Base-by-base conservation (phyloP, 2,329 filamentous ascomycete species). In the Sporothrix sp. region DNA sequence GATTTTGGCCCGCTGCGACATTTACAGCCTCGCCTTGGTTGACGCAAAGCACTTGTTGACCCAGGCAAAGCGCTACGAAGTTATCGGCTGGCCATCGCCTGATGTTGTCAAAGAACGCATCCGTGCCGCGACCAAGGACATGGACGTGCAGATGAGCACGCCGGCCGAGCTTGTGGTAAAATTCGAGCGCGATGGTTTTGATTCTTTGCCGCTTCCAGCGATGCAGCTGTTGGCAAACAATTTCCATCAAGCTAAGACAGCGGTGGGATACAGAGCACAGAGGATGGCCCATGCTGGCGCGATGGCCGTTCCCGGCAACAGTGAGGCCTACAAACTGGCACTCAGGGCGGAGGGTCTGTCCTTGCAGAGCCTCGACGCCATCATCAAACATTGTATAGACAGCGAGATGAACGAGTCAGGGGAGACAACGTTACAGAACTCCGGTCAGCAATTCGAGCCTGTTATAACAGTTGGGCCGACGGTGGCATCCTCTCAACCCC, bases 51-150 rank as follows among this genome's bases (percentile, higher is more conserved):
- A 28, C 23, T 28, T 40, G 23, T 40, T 40, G 38, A 40, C 38
- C 38, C 38, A 40, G 38, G 38, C 38, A 21, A 13, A 40, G 38
- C 38, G 38, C 23, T 40, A 40, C 38, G 23, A 28, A 28, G 28
- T 40, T 18, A 27, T 40, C 38, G 38, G 38, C 38, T 40, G 38
- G 23, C 38, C 38, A 28, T 40, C 38, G 38, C 38, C 38, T 28
- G 38, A 18, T 28, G 38, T 28, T 16, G 38, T 40, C 38, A n/a
- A 40, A 28, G 38, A 40, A 40, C 38, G 37, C 21, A 40, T 40
- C 38, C 38, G 38, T 28, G 38, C 38, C 38, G 38, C 38, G 14
- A 40, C 38, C 23, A 40, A 40, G 38, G 38, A 40, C 38, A 40
- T 40, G 38, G 38, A 40, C 23, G 23, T 28, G 14, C 38, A 16